Evolutionary conservation across 1,284 basidiomycete species (phyloP).

Genomic region (Butyriboletus appendiculatus): DNA sequence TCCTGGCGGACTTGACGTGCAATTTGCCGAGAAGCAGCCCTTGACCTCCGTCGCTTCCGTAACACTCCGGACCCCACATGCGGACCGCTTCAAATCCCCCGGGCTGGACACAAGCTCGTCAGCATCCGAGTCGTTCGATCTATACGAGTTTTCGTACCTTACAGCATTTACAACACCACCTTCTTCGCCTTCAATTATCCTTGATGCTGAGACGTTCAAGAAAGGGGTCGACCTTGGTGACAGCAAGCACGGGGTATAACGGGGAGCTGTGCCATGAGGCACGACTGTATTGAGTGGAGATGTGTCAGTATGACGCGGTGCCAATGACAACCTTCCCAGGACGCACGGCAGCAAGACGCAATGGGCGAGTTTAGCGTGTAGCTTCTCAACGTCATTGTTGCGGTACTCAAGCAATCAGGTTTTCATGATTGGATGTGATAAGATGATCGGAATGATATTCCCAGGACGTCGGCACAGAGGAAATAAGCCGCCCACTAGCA

Average conservation of each 20-base stretch:
- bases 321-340: not conserved
- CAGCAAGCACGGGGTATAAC: slow-evolving; percentile 16
- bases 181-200: slow-evolving; percentile 27
- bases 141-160: slow-evolving; percentile 36
- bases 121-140: slow-evolving; percentile 25
- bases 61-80: slow-evolving; percentile 9
- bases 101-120: slow-evolving; percentile 11
- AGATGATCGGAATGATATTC: slow-evolving; percentile 12
- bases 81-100: slow-evolving; percentile 14
- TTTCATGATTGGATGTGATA: slow-evolving; percentile 31
- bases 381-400: slow-evolving; percentile 11
- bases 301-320: slow-evolving; percentile 7
- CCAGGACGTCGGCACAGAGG: not conserved
- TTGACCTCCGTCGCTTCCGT: slow-evolving; percentile 10
- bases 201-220: slow-evolving; percentile 10
- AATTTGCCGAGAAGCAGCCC: slow-evolving; percentile 3
- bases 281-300: slow-evolving; percentile 12
- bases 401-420: slow-evolving; percentile 10
- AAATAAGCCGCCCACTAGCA: not conserved
- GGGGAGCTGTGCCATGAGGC: slow-evolving; percentile 1
- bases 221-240: slow-evolving; percentile 11
- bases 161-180: slow-evolving; percentile 35
- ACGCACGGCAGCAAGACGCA: not conserved
- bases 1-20: not conserved
- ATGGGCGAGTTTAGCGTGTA: slow-evolving; percentile 16